Evolutionary conservation across 106 monocot species (phyloP).

Genomic region (Acanthochlamys bracteata): DNA sequence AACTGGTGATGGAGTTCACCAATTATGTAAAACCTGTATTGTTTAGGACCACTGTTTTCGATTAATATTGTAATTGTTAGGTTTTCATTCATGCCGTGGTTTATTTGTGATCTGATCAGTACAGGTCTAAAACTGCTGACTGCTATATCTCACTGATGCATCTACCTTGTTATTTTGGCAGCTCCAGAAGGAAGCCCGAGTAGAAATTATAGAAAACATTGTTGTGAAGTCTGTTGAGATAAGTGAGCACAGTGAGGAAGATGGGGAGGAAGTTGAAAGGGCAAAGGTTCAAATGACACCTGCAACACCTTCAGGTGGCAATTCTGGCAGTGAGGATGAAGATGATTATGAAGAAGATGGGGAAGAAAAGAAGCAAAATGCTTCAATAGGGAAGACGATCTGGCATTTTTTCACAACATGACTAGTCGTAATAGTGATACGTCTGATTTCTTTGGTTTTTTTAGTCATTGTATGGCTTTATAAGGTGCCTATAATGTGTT

Average conservation of each 20-base stretch:
- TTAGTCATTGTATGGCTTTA: background rate
- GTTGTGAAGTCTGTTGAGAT: slow-evolving; percentile 11
- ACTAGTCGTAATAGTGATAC: background rate
- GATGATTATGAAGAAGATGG: slow-evolving; percentile 21
- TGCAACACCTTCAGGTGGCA: slow-evolving; percentile 6
- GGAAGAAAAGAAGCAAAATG: slow-evolving; percentile 19
- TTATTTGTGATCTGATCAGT: background rate
- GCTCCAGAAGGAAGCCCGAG: slow-evolving; percentile 18
- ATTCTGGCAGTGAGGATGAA: slow-evolving; percentile 16
- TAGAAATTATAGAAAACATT: slow-evolving; percentile 7
- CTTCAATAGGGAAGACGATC: slow-evolving; percentile 56
- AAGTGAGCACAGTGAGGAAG: slow-evolving; percentile 17
- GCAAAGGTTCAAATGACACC: slow-evolving; percentile 10
- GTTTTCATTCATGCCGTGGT: background rate
- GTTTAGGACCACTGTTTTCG: background rate
- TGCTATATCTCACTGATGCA: background rate
- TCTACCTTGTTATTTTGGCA: background rate
- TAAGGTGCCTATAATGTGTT: slow-evolving; percentile 5
- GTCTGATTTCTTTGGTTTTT: background rate
- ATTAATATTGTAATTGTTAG: background rate
- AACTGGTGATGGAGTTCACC: too few relatives aligned
- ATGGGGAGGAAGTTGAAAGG: slow-evolving; percentile 11
- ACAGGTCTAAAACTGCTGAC: background rate
- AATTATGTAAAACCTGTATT: background rate
- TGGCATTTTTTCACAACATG: slow-evolving; percentile 63